Base-by-base conservation (phyloP, 2,329 filamentous ascomycete species). In the Stachybotrys elegans region DNA sequence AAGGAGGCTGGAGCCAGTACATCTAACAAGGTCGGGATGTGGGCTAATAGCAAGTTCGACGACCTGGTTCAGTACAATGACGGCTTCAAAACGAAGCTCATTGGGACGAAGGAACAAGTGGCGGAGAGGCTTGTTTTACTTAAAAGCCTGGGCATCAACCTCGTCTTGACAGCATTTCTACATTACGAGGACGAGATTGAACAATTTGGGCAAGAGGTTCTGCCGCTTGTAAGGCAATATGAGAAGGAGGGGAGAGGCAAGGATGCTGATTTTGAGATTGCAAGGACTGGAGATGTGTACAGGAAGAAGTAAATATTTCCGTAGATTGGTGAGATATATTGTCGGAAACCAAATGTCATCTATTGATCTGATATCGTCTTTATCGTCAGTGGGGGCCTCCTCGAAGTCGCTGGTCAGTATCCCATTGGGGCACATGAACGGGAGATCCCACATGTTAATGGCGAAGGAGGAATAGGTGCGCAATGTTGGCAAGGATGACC, bases 1-100 rank as follows among this genome's bases (percentile, higher is more conserved):
- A 63, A 73, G 51, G 71, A 76, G 45, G 73, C 73, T 3, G 73
- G 73, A 6, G 64, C 68, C 0, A 68, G 64, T 13, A 73, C 73
- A 0, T 49, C 49, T 0, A 70, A 72, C 42, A 74, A 72, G 55
- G 68, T 63, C 37, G 73, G 72, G 34, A 78, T 76, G 73, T 76
- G 73, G 73, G 72, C 73, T 7, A 61, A 73, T 38, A 69, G 63
- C 51, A 72, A 71, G 48, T 69, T 76, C 32, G 69, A 76, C 40
- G 73, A 78, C 51, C 51, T 76, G 43, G 70, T 76, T 22, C 73
- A 76, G 58, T 76, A 76, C 49, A 77, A 77, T 37, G 73, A 76
- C 52, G 73, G 73, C 3, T 78, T 77, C 58, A 76, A 76, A 60
- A 75, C 73, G 4, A 76, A 75, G 56, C 53, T 76, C 21, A 74